These are phyloP conservation scores for Vaucheria bursata DNA, from an alignment of 352 stramenopile species.

Conservation along the genomic window DNA sequence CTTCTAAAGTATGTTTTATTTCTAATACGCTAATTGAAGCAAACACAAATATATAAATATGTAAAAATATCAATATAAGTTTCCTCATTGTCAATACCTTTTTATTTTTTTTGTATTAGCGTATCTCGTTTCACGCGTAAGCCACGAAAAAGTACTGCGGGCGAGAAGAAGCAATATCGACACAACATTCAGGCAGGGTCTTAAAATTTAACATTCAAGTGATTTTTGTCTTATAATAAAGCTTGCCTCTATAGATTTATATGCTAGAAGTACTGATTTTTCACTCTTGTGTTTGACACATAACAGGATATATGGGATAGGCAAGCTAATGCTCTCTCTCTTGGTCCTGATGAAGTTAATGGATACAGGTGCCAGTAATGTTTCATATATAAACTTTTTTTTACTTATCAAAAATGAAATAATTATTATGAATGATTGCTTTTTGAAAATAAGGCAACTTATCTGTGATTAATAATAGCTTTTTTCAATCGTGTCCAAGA, in stretches of 20 bases:
- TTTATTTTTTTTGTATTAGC: neutral
- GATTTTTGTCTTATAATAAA: no score
- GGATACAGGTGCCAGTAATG: constrained; percentile 11
- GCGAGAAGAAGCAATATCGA: constrained; percentile 37
- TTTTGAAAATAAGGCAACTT: neutral
- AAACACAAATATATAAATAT: no score
- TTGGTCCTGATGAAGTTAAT: constrained; percentile 12
- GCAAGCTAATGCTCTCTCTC: constrained; percentile 6
- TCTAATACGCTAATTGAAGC: neutral
- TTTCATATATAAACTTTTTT: neutral
- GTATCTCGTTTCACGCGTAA: constrained; percentile 34
- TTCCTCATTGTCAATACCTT: no score
- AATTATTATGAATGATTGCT: neutral
- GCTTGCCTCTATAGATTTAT: no score
- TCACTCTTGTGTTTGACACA: no score
- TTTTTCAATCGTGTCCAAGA: neutral
- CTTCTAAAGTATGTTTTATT: no score
- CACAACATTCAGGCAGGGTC: constrained; percentile 17
- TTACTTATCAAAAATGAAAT: no score
- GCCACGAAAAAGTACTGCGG: constrained; percentile 26
- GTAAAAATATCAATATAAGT: no score
- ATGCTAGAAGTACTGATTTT: no score
- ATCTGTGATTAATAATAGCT: neutral
- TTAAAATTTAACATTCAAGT: no score
- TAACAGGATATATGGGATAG: constrained; percentile 34